phyloP scores from a whole-genome alignment of 176 grass and related monocot genomes.

The Thalia dealbata region DNA sequence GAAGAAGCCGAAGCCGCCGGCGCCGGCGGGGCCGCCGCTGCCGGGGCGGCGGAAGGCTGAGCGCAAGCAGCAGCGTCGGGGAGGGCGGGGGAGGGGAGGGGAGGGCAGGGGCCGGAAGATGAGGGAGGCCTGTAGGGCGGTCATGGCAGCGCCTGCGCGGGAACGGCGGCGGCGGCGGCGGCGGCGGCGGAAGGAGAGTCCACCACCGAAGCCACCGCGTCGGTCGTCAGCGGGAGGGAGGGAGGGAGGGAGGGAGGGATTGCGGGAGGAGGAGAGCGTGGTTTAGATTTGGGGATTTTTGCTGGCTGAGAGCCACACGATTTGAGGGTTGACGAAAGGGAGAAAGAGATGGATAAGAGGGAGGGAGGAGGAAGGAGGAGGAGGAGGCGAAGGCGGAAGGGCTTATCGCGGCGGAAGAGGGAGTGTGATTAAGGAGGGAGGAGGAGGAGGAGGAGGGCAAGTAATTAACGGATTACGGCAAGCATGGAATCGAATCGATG shows the following conservation, averaged over 20 bases:
- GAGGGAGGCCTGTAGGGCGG: conserved; percentile 5
- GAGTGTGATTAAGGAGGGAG: no score
- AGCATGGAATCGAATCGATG: no score
- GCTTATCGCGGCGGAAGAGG: no score
- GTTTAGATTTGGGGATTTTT: background rate
- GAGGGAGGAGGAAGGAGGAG: background rate
- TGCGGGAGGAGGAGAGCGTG: background rate
- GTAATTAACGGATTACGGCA: no score
- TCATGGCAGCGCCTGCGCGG: background rate
- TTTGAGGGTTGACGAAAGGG: background rate
- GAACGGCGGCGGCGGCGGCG: background rate
- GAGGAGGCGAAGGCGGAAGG: background rate
- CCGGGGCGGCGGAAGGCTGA: background rate
- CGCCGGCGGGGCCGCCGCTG: background rate
- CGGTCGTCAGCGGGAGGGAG: no score
- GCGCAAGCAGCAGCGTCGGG: background rate
- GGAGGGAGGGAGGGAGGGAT: background rate
- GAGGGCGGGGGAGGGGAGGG: background rate
- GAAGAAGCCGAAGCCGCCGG: background rate
- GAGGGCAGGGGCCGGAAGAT: background rate
- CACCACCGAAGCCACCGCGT: background rate
- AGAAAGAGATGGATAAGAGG: background rate
- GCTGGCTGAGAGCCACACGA: background rate
- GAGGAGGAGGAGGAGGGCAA: no score
- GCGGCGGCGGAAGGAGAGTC: background rate